phyloP scores from a whole-genome alignment of 768 basidiomycete species.

The Boletellus ananas region DNA sequence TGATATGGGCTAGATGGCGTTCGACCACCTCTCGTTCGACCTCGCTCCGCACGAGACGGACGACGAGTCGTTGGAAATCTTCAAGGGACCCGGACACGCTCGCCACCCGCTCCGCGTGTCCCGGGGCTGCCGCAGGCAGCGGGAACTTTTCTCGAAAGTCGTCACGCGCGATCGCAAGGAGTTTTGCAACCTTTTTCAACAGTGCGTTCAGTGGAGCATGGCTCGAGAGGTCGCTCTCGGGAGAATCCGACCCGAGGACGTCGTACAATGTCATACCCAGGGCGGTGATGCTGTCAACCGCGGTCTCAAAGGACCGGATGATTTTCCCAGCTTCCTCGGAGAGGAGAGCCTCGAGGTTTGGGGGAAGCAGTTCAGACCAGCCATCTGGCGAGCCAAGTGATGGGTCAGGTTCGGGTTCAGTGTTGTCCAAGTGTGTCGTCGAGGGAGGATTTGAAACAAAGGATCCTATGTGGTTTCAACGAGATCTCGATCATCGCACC shows the following conservation, averaged over 20 bases:
- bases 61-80: background rate
- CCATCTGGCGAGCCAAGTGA: too few species aligned
- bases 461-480: background rate
- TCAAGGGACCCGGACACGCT: background rate
- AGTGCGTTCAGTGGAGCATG: background rate
- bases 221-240: background rate
- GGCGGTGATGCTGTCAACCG: background rate
- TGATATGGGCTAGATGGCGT: background rate
- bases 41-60: constrained; percentile 1
- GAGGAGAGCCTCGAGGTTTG: background rate
- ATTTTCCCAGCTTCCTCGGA: constrained; percentile 3
- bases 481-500: too few species aligned
- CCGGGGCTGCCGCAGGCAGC: constrained; percentile 4
- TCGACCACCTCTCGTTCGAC: constrained; percentile 3
- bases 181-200: background rate
- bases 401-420: background rate
- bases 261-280: background rate
- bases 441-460: background rate
- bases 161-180: background rate
- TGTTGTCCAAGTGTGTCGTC: background rate
- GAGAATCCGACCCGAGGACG: background rate
- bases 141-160: constrained; percentile 6
- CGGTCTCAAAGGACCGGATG: constrained; percentile 1
- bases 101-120: constrained; percentile 6
- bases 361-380: background rate